Percentiles rank a stretch among this genome's conserved stretches.
These are phyloP conservation scores for Hypoxylon sp. DNA, from an alignment of 2,329 filamentous ascomycete genomes.

Conservation along the genomic window DNA sequence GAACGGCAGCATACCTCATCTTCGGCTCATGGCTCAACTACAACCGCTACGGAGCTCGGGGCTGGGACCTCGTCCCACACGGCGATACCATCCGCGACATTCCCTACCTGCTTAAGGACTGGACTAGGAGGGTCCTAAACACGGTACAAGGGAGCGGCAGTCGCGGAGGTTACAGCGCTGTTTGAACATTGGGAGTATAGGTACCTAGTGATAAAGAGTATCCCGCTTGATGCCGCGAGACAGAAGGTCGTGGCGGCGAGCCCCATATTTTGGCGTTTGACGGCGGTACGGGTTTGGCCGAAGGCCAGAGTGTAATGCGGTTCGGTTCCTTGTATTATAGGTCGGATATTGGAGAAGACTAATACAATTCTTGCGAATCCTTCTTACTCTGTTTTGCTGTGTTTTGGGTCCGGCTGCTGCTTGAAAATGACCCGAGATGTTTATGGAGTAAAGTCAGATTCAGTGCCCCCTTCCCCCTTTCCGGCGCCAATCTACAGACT, in stretches of 20 bases:
- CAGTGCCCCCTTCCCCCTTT: neutral
- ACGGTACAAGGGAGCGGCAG: conserved; percentile 87
- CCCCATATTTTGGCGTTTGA: conserved; percentile 30
- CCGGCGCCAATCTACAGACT: neutral
- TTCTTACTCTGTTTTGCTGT: neutral
- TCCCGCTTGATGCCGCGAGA: conserved; percentile 1
- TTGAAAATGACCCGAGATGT: neutral
- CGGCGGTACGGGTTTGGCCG: conserved; percentile 20
- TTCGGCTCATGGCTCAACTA: conserved; percentile 99
- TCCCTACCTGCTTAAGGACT: conserved; percentile 93
- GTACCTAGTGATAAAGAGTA: neutral
- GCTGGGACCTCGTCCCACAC: conserved; percentile 95
- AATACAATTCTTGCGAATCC: conserved; percentile 23
- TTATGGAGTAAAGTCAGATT: neutral
- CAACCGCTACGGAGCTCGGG: conserved; percentile 93
- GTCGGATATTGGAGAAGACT: conserved; percentile 23
- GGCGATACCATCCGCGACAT: conserved; percentile 92
- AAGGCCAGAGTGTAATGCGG: conserved; percentile 13
- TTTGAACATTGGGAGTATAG: conserved; percentile 64
- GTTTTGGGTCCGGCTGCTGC: neutral
- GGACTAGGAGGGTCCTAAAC: conserved; percentile 82
- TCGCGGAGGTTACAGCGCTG: conserved; percentile 94
- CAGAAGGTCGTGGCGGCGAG: neutral
- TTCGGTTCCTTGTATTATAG: conserved; percentile 38
- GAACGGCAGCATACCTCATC: conserved; percentile 90